Base-by-base conservation (phyloP, 2,329 filamentous ascomycete species). In the Aspergillus neotritici region DNA sequence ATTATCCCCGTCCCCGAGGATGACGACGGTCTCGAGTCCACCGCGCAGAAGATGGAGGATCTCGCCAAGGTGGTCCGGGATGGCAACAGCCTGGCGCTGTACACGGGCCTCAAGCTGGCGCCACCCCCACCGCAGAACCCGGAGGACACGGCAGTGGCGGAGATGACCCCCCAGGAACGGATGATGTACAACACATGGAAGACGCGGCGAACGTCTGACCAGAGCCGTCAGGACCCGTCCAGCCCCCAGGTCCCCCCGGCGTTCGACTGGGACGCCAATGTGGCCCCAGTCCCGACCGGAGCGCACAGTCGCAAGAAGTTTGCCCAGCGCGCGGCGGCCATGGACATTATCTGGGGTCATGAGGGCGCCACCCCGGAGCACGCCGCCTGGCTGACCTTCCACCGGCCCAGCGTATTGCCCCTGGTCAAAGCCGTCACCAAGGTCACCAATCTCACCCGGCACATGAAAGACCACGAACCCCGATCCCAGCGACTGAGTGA, bases 391-490 rank as follows among this genome's bases (percentile, higher is more conserved):
- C 44, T 60, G 12, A 52, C 48, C 2, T 48, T 41, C 13, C 48
- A 56, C 31, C 46, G 50, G 40, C 10, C 37, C 3, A 2, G 3
- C 0, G n/a, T 51, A 14, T 10, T 56, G 14, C 54, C 56, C 2
- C 49, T 61, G 2, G 40, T 61, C n/a, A 59, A 54, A 28, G 54
- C 55, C 2, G 48, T 63, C 4, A 47, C 37, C 3, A 54, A 52
- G 44, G 13, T 58, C 2, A 28, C 42, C 16, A 51, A 41, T 16
- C 47, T 51, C 4, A 37, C 51, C 40, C 43, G 41, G n/a, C 46
- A 57, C 14, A 29, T 49, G 29, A 39, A 45, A 9, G 16, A 51
- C n/a, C 40, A n/a, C 1, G 21, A 37, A 31, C 14, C 37, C 28
- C 11, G 44, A 34, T 29, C 29, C 10, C 37, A 42, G 5, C 36